Conservation (phyloP, 2,329 filamentous ascomycete species). For the Cladosporium colombiae region DNA sequence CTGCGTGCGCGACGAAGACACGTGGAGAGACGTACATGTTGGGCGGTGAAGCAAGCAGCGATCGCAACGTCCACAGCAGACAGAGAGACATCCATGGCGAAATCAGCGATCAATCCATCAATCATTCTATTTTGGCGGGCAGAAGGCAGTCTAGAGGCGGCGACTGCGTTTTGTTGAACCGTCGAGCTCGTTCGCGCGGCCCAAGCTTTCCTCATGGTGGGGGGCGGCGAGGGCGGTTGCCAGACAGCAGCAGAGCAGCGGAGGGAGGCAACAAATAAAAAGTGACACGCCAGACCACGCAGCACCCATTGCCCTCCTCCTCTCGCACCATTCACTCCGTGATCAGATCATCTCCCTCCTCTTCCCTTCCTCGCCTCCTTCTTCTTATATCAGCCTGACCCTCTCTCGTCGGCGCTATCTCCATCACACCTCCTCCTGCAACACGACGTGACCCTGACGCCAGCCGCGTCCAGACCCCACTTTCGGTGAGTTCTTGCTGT, state of each 20-base stretch:
- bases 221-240: neutral
- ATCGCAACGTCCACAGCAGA: neutral
- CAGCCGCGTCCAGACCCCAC: slow-evolving; percentile 15
- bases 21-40: neutral
- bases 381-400: neutral
- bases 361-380: neutral
- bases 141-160: slow-evolving; percentile 15
- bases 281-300: neutral
- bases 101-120: neutral
- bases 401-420: neutral
- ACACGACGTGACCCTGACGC: slow-evolving; percentile 15
- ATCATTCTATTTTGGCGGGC: neutral
- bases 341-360: neutral
- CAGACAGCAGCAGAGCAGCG: neutral
- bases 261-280: slow-evolving; percentile 13
- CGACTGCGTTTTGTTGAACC: slow-evolving; percentile 16
- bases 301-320: slow-evolving; percentile 6
- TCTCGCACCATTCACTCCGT: neutral
- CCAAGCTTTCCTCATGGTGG: slow-evolving; percentile 7
- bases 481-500: slow-evolving; percentile 18
- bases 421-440: slow-evolving; percentile 11
- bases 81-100: too few species aligned
- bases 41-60: neutral
- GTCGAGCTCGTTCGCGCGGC: neutral
- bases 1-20: neutral